Evolutionary conservation across 805 yeast genomes (phyloP), one percentile per base, ranked within the genome.

Genomic region (Blastobotrys chiropterorum): DNA sequence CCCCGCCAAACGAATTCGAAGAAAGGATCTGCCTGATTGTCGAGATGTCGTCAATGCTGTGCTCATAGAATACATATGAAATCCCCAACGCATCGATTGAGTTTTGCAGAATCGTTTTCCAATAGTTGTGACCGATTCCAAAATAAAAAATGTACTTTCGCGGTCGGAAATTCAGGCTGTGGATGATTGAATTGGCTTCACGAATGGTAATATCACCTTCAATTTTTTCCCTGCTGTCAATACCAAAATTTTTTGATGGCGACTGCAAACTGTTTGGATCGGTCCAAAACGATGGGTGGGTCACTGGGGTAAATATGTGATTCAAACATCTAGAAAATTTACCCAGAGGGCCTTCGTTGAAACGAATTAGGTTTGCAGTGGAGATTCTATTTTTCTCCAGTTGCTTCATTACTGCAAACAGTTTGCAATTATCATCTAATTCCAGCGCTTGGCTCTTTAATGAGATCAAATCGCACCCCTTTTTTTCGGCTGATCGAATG

Each of bases 271-370:
- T 22, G 17, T 40, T 31, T 19, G 51, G 53, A 17, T 50, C 46
- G 3, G 31, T 11, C 39, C 21, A 38, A 5, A 50, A 26, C 6
- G 20, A 14, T 13, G 52, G 52, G 15, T 47, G 52, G 3, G 40
- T 47, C 20, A 51, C 54, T 2, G 54, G 54, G 11, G 54, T 21
- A 20, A 51, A 43, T 5, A 38, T 41, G 7, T 20, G 15, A 42
- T 51, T 51, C 4, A 51, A 7, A 22, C 54, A 51, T 30, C 54
- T 44, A 6, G 54, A 51, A 40, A 44, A 22, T 30, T 38, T 47
- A 14, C 54, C 54, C 34, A 42, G 39, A 3, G 48, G 43, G 3
- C 54, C 54, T 15, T 43, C 31, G 30, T 51, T 51, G 31, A 47
- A 51, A 4, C 52, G 52, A 16, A 51, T 51, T n/a, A 51, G 3